Percentiles rank a stretch among this genome's conserved stretches.
phyloP scores from a whole-genome alignment of 345 rosid species.

The Acer campestre region DNA sequence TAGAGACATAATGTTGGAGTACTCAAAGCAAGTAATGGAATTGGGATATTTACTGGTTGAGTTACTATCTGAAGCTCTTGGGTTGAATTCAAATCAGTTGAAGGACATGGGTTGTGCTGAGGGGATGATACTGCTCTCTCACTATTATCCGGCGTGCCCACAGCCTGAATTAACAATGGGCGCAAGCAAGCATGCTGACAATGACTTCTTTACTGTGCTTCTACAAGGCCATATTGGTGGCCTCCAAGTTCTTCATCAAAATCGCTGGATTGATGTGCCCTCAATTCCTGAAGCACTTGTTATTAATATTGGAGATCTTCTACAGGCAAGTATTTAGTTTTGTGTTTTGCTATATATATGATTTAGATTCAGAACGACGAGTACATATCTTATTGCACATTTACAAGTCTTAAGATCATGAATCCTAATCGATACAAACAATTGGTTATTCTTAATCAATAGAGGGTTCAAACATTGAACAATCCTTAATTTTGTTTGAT shows the following conservation, averaged over 20 bases:
- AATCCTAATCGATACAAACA: no score
- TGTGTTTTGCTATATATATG: no score
- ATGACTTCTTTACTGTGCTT: constrained; percentile 52
- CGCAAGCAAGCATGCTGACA: constrained; percentile 47
- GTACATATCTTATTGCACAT: no score
- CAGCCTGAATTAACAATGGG: constrained; percentile 58
- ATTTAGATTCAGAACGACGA: no score
- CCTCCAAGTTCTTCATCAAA: constrained; percentile 11
- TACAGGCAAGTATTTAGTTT: constrained; percentile 6
- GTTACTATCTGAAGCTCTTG: constrained; percentile 57
- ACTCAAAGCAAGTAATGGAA: constrained; percentile 34
- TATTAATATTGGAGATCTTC: constrained; percentile 9
- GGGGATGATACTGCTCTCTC: constrained; percentile 40
- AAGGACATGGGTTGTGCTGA: constrained; percentile 39
- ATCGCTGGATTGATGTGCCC: neutral
- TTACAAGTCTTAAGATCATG: no score
- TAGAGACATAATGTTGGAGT: constrained; percentile 49
- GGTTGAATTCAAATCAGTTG: constrained; percentile 39
- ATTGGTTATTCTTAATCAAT: no score
- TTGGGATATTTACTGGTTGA: constrained; percentile 42
- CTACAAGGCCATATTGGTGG: constrained; percentile 56
- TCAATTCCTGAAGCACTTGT: constrained; percentile 8
- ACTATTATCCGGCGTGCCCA: constrained; percentile 63
- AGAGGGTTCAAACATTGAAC: no score
- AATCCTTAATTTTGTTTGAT: no score